These are phyloP conservation scores for Moricandia moricandioides DNA, from an alignment of 345 rosid genomes.

Conservation along the genomic window DNA sequence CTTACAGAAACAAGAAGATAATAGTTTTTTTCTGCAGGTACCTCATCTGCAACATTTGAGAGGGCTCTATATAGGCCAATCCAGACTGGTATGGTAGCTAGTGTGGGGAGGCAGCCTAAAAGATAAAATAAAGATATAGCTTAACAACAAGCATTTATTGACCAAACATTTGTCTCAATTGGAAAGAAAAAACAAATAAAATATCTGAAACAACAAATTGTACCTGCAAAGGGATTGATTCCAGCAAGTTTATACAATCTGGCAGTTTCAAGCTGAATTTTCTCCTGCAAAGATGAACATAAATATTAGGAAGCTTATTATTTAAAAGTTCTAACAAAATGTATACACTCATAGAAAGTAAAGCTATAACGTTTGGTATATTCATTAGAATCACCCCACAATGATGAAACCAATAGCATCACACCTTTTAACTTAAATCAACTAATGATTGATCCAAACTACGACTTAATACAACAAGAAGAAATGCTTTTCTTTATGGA, in stretches of 20 bases:
- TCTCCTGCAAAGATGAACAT: slow-evolving; percentile 58
- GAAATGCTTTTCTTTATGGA: neutral
- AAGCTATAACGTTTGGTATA: neutral
- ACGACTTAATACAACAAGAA: neutral
- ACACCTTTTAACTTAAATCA: neutral
- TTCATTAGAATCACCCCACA: neutral
- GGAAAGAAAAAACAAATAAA: neutral
- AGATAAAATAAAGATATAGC: slow-evolving; percentile 4
- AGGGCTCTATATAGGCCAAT: slow-evolving; percentile 97
- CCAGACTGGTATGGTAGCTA: slow-evolving; percentile 97
- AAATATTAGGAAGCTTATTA: slow-evolving; percentile 7
- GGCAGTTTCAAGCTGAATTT: slow-evolving; percentile 89
- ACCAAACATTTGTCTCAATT: neutral
- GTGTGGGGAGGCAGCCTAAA: slow-evolving; percentile 90
- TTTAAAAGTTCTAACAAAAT: neutral
- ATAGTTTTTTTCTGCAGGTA: slow-evolving; percentile 1
- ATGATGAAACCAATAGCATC: neutral
- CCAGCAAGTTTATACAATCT: slow-evolving; percentile 91
- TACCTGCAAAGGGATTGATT: slow-evolving; percentile 91
- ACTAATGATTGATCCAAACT: neutral
- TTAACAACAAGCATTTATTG: neutral
- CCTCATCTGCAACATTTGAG: slow-evolving; percentile 96
- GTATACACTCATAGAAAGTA: neutral
- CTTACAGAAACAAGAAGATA: neutral
- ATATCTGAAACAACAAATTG: neutral